These are phyloP conservation scores for Suillus tomentosus DNA, from an alignment of 768 basidiomycete genomes.

Conservation along the genomic window DNA sequence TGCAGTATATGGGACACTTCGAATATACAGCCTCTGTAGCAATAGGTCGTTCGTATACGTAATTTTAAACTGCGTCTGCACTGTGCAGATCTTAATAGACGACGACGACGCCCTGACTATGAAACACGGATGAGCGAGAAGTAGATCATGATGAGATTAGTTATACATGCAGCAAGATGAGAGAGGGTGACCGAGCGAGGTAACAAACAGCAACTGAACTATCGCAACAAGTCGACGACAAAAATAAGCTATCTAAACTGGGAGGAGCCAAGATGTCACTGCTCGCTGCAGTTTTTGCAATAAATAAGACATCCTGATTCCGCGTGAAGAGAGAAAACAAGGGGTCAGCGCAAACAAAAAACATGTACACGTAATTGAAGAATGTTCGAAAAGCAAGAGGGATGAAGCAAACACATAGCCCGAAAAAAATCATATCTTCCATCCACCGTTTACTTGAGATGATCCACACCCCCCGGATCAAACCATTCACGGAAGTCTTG, in stretches of 20 bases:
- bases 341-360: conserved; percentile 11
- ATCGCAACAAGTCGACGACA: conserved; percentile 16
- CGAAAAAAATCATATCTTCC: conserved; percentile 13
- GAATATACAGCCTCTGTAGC: not conserved
- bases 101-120: not conserved
- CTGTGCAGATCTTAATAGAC: not conserved
- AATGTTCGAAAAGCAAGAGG: conserved; percentile 15
- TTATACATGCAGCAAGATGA: conserved; percentile 21
- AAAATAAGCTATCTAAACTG: conserved; percentile 18
- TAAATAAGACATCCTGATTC: conserved; percentile 29
- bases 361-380: conserved; percentile 22
- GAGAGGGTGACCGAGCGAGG: conserved; percentile 9
- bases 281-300: conserved; percentile 29
- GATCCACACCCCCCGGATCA: conserved; percentile 48
- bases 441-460: conserved; percentile 26
- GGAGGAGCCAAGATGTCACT: conserved; percentile 17
- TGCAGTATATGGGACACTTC: not conserved
- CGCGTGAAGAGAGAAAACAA: conserved; percentile 15
- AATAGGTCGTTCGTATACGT: not conserved
- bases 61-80: not conserved
- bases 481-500: conserved; percentile 80
- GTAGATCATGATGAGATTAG: conserved; percentile 13
- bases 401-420: conserved; percentile 14
- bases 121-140: conserved; percentile 5
- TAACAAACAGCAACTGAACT: conserved; percentile 13